phyloP scores from a whole-genome alignment of 306 rosid genomes.

The Medicago arabica region DNA sequence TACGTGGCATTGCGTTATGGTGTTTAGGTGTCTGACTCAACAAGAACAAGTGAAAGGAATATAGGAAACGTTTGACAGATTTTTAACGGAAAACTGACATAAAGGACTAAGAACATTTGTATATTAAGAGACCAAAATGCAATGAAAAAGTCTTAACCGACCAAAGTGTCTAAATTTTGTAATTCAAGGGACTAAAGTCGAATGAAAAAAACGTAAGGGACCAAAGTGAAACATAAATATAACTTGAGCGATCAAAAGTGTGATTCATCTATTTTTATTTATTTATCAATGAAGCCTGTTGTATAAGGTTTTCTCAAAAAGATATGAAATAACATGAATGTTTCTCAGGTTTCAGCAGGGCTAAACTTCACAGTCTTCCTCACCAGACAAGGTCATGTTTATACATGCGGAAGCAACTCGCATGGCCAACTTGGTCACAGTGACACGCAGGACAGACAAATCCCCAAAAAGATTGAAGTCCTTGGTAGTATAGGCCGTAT shows the following conservation, averaged over 20 bases:
- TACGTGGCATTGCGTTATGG: background rate
- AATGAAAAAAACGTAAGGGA: background rate
- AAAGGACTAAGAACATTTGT: background rate
- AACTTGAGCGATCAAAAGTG: background rate
- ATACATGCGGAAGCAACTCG: constrained; percentile 83
- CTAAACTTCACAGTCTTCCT: constrained; percentile 88
- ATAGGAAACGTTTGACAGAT: background rate
- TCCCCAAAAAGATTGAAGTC: constrained; percentile 70
- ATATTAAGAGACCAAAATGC: background rate
- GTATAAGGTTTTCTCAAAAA: background rate
- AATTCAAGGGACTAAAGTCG: background rate
- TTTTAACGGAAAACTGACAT: background rate
- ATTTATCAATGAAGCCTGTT: constrained; percentile 2
- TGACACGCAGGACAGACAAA: constrained; percentile 70
- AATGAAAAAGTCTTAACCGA: background rate
- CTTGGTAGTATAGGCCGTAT: constrained; percentile 60
- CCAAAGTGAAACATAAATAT: background rate
- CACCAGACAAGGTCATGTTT: constrained; percentile 79
- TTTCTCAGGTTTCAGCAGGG: constrained; percentile 84
- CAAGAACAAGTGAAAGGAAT: background rate
- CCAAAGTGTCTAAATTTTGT: background rate
- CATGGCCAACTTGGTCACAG: constrained; percentile 96
- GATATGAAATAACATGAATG: constrained; percentile 26
- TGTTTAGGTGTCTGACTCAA: background rate
- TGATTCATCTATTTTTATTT: background rate